Base-by-base conservation (phyloP, 495 filamentous ascomycete species). In the Corynascus novoguineensis region DNA sequence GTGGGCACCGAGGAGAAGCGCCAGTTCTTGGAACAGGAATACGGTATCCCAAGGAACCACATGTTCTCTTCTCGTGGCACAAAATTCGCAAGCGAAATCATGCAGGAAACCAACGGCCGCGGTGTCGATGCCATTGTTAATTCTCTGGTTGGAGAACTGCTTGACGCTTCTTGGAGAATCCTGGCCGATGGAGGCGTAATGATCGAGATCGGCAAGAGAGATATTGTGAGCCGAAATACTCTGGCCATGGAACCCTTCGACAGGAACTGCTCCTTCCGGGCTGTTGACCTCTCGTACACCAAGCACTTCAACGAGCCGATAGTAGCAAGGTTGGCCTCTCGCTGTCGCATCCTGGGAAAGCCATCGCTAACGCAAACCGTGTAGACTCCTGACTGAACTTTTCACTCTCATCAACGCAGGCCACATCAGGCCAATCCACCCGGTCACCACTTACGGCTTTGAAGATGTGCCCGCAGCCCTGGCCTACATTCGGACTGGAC, bases 101-200 rank as follows among this genome's bases (percentile, higher is more conserved):
- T 70, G 58, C 45, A 60, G 17, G 65, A 59, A 3, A 86, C 84
- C 0, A 60, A 67, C 4, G 71, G 69, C 5, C 49, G 61, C 3
- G 81, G 81, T 11, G 77, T 81, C 1, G 80, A 83, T 50, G 53
- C 81, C 10, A 74, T 76, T 0, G 64, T 83, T 1, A 84, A 84
- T 63, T 80, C 75, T 0, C 69, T 81, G 0, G 68, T 75, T 4
- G 75, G 78, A 4, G 77, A 81, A 37, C 63, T 75, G 12, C 64
- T 83, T 1, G 73, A 75, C 47, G 74, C 67, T 6, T 73, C 72
- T 0, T 82, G 76, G 67, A 62, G 74, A 17, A 72, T 75, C 40
- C 58, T 76, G 31, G 81, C 68, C 12, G 68, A 72, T 10, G 78
- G 77, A 47, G 80, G 80, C 10, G 68, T 63, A 1, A 73, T 83